A percentile compares a stretch with the other conserved stretches of the same genome.
Conservation (phyloP, 1,284 basidiomycete species). For the Naganishia cerealis region DNA sequence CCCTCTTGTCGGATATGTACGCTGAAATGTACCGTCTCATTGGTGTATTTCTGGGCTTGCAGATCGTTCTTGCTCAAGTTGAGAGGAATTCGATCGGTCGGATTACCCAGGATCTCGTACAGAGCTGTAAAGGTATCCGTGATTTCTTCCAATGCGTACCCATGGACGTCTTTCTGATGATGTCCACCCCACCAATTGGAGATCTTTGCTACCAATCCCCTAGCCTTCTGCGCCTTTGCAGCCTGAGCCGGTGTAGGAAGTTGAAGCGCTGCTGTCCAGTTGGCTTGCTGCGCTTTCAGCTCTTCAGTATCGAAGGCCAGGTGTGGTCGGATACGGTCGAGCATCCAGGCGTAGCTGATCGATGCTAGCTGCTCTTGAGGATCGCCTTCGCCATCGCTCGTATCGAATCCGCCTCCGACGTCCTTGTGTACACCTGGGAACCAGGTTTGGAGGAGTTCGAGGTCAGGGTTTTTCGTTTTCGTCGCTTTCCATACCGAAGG, state of each 20-base stretch:
- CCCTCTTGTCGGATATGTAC: constrained; percentile 16
- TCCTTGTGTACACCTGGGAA: constrained; percentile 31
- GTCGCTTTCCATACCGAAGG: constrained; percentile 26
- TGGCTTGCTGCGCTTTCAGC: constrained; percentile 17
- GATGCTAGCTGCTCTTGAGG: constrained; percentile 17
- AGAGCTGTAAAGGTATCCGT: constrained; percentile 6
- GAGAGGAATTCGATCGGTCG: constrained; percentile 20
- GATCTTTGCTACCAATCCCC: not conserved
- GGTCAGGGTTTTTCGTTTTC: constrained; percentile 5
- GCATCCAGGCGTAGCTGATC: constrained; percentile 29
- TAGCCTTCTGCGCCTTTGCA: not conserved
- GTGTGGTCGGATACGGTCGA: constrained; percentile 26
- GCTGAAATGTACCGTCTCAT: constrained; percentile 23
- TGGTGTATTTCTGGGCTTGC: constrained; percentile 3
- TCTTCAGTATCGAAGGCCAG: constrained; percentile 22
- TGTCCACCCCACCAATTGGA: not conserved
- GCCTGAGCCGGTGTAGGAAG: constrained; percentile 7
- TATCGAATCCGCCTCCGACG: constrained; percentile 20
- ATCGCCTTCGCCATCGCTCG: not conserved
- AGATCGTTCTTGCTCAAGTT: constrained; percentile 6
- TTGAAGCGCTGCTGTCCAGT: constrained; percentile 5
- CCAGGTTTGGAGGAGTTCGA: constrained; percentile 27
- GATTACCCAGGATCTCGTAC: constrained; percentile 14
- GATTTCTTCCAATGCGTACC: constrained; percentile 25
- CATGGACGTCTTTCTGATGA: not conserved